Evolutionary conservation across 148 eudicot species (phyloP), one percentile per base, ranked within the genome.

Genomic region (Chenopodium suecicum): DNA sequence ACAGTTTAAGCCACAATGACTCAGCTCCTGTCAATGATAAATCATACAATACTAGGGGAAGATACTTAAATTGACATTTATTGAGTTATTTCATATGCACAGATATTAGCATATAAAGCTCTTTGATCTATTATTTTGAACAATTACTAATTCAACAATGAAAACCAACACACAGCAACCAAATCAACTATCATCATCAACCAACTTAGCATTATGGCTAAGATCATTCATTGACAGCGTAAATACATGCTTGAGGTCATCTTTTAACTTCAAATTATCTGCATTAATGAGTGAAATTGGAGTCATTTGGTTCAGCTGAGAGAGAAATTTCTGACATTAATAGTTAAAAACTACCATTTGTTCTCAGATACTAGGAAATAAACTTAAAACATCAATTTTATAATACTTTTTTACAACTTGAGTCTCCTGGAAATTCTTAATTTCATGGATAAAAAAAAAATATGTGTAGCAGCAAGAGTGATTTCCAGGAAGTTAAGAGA

Each of bases 401-500:
- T 82, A 29, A n/a, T 41, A 41, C 23, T 41, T 6, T 41, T 41
- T 41, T 5, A 41, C 44, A 64, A 29, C 71, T 14, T 27, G 22
- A 16, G 67, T 75, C 69, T 64, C 74, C 79, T 44, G 32, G 23
- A 64, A 23, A 46, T 75, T 32, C 20, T 29, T 9, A 65, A 62
- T 52, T 27, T 34, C 73, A 76, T 25, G 23, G 44, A 54, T 44
- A 65, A 52, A 74, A 67, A 52, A 63, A 10, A 23, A 23, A 23
- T 23, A 54, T 76, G 37, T 52, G 29, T 48, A 64, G 11, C 41
- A 72, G 22, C 62, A 56, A 56, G 62, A 22, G 62, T 17, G 62
- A 77, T 23, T 4, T 46, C 69, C 56, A 64, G 34, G 56, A 82
- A 20, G 67, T 73, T 19, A 79, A 54, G 83, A 86, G 86, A 84